These are phyloP conservation scores for Pleurotus platypus DNA, from an alignment of 768 basidiomycete species.

Conservation along the genomic window DNA sequence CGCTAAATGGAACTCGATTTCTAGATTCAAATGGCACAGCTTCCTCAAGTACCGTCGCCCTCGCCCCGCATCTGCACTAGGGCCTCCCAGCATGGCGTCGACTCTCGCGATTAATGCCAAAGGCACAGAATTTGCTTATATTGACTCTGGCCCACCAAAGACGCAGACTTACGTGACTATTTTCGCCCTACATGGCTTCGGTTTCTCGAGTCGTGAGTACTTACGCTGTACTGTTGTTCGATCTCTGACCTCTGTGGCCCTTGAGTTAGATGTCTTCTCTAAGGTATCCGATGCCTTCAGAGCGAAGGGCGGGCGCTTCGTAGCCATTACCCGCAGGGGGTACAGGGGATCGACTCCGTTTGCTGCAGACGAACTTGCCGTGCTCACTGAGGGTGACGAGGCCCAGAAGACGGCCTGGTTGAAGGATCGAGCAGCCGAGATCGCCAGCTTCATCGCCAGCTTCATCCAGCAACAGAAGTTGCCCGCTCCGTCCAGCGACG, in stretches of 20 bases:
- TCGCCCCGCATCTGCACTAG: too few relatives aligned
- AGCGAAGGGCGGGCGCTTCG: conserved; percentile 25
- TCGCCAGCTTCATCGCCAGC: conserved; percentile 27
- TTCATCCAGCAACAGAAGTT: conserved; percentile 26
- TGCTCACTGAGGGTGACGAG: conserved; percentile 14
- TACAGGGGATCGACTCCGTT: conserved; percentile 33
- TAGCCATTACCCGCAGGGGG: conserved; percentile 31
- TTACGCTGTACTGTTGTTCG: conserved; percentile 1
- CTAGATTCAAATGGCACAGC: too few relatives aligned
- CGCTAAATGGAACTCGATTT: too few relatives aligned
- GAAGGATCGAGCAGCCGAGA: conserved; percentile 26
- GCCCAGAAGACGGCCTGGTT: conserved; percentile 22
- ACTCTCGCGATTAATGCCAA: background rate
- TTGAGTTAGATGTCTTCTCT: conserved; percentile 21
- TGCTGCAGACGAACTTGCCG: conserved; percentile 21
- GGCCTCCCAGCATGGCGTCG: too few relatives aligned
- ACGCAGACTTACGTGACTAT: conserved; percentile 4
- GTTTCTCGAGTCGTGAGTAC: background rate
- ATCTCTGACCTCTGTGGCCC: background rate
- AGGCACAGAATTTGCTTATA: background rate
- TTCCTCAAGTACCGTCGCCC: too few relatives aligned
- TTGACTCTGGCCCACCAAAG: background rate
- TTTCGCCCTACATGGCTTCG: background rate
- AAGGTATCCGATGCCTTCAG: conserved; percentile 22
- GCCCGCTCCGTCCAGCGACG: conserved; percentile 18